Conservation (phyloP, 108 stramenopile species). For the Discostella pseudostelligera region DNA sequence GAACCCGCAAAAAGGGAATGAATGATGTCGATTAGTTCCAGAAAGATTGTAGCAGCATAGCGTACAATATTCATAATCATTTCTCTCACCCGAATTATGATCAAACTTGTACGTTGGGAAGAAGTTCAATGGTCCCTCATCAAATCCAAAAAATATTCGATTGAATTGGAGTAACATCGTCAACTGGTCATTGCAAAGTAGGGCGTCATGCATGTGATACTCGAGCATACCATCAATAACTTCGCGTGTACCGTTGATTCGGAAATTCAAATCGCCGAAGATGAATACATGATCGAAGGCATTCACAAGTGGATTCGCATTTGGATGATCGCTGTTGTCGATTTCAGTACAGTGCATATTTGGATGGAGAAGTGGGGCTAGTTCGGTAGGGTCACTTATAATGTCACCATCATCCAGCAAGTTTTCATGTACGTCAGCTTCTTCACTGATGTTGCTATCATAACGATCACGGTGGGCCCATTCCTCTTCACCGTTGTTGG, state of each 20-base stretch:
- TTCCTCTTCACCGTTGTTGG: slow-evolving; percentile 23
- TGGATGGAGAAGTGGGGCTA: neutral
- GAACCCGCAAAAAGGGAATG: neutral
- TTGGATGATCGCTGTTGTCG: slow-evolving; percentile 60
- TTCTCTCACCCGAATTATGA: slow-evolving; percentile 41
- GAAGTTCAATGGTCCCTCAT: slow-evolving; percentile 85
- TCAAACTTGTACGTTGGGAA: slow-evolving; percentile 97
- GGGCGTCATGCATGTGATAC: slow-evolving; percentile 55
- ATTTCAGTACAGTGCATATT: slow-evolving; percentile 34
- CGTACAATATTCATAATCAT: no score
- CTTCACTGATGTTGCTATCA: slow-evolving; percentile 79
- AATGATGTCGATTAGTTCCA: neutral
- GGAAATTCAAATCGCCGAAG: slow-evolving; percentile 96
- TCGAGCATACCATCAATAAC: slow-evolving; percentile 55
- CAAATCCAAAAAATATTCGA: slow-evolving; percentile 85
- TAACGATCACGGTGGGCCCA: no score
- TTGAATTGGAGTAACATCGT: slow-evolving; percentile 43
- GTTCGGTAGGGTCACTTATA: slow-evolving; percentile 61
- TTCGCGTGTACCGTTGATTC: slow-evolving; percentile 73
- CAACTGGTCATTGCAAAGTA: slow-evolving; percentile 70
- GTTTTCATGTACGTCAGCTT: slow-evolving; percentile 57
- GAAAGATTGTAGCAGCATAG: no score
- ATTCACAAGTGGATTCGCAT: slow-evolving; percentile 47
- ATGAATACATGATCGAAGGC: slow-evolving; percentile 90
- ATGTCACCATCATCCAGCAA: slow-evolving; percentile 64